Base-by-base conservation (phyloP, 495 filamentous ascomycete genomes). In the Pseudoneurospora amorphoporcata region DNA sequence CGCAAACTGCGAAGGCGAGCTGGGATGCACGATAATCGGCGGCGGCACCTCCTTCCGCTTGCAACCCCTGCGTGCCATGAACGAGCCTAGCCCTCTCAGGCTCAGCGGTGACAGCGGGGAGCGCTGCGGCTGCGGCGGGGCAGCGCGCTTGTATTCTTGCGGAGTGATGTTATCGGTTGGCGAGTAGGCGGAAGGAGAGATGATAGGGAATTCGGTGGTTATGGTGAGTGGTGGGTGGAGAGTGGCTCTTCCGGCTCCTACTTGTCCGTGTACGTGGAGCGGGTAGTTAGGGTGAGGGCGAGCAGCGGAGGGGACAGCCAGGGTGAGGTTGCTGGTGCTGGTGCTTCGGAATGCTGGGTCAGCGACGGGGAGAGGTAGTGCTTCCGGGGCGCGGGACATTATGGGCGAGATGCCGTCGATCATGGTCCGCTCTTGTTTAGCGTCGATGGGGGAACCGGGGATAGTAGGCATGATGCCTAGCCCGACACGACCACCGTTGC, bases 71-170 rank as follows among this genome's bases (percentile, higher is more conserved):
- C 53, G 53, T 0, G 73, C 58, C 72, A 72, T 72, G 65, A 75
- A 73, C 7, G 65, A 72, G 2, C 53, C 53, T 6, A 65, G 32
- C 1, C 53, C 53, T 1, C 53, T 16, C 12, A 65, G 53, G 3
- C 70, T 32, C 3, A 76, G 47, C 0, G 78, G 76, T 0, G 74
- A 76, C 45, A 80, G 69, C 3, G 78, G 78, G 14, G 77, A 76
- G 23, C 77, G 71, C 8, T 73, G 75, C 12, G 75, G 47, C 39
- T 40, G 39, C 19, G 45, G 71, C 3, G 45, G 71, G 9, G 77
- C 74, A n/a, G 77, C 69, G 65, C 73, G 77, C 10, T 70, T 74
- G 72, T 77, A 76, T 38, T 77, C 75, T n/a, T 73, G 61, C 1
- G 78, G 75, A 29, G 78, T 75, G 17, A 47, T n/a, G 70, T 76